These are phyloP conservation scores for Colletotrichum endophyticum DNA, from an alignment of 2,329 filamentous ascomycete species.

Conservation along the genomic window DNA sequence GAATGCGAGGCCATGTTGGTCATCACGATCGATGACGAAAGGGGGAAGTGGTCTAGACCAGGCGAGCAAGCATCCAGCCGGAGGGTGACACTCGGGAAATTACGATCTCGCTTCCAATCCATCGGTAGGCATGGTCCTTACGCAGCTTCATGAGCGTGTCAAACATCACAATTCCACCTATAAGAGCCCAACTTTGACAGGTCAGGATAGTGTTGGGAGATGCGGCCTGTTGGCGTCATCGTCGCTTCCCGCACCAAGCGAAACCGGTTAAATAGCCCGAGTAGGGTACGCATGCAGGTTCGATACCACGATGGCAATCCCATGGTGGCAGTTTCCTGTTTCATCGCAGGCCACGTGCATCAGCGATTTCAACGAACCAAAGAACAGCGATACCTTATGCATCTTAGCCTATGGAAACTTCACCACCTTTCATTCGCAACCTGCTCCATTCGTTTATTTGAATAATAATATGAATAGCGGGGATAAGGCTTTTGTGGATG, in stretches of 20 bases:
- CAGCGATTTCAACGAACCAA: not conserved
- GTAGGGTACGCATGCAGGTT: not conserved
- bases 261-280: not conserved
- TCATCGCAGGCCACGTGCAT: not conserved
- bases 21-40: not conserved
- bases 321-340: not conserved
- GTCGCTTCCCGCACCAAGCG: not conserved
- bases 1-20: not conserved
- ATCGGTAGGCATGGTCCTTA: not conserved
- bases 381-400: not conserved
- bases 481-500: not conserved
- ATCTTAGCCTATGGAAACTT: not conserved
- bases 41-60: not conserved
- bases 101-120: not conserved
- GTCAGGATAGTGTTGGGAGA: not conserved
- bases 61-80: not conserved
- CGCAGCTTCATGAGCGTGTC: not conserved
- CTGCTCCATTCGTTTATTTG: not conserved
- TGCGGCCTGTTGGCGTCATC: not conserved
- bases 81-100: not conserved
- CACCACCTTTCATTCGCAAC: not conserved
- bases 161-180: not conserved
- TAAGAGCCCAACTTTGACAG: not conserved
- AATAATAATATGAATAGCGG: not conserved
- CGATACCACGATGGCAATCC: not conserved